phyloP scores from a whole-genome alignment of 768 basidiomycete species.

The Suillus americanus region DNA sequence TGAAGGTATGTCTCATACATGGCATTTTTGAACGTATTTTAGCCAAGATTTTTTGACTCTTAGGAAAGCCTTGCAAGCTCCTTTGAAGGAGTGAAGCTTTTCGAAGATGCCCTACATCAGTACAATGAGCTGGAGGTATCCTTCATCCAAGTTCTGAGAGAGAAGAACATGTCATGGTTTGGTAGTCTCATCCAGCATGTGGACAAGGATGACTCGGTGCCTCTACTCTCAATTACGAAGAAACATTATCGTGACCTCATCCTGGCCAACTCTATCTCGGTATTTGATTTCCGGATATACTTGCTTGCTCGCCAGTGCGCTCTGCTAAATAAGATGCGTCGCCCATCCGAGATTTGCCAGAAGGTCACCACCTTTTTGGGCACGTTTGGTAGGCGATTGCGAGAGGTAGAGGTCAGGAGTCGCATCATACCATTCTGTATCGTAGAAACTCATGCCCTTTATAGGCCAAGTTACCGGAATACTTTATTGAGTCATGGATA shows the following conservation, averaged over 20 bases:
- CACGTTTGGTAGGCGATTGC: slow-evolving; percentile 71
- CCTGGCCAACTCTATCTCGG: slow-evolving; percentile 83
- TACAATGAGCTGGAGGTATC: slow-evolving; percentile 90
- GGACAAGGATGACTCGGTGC: slow-evolving; percentile 73
- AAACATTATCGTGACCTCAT: slow-evolving; percentile 92
- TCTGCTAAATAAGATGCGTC: slow-evolving; percentile 68
- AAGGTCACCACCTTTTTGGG: slow-evolving; percentile 76
- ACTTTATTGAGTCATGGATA: slow-evolving; percentile 92
- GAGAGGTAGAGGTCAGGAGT: slow-evolving; percentile 66
- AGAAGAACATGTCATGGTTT: slow-evolving; percentile 91
- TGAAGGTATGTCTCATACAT: slow-evolving; percentile 65
- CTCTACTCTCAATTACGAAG: slow-evolving; percentile 73
- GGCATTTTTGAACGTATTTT: not conserved
- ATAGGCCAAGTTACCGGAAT: slow-evolving; percentile 53
- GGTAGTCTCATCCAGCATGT: slow-evolving; percentile 74
- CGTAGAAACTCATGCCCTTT: slow-evolving; percentile 19
- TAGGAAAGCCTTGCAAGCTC: slow-evolving; percentile 94
- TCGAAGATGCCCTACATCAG: slow-evolving; percentile 85
- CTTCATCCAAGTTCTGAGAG: slow-evolving; percentile 72
- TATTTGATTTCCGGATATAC: slow-evolving; percentile 93
- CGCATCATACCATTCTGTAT: slow-evolving; percentile 4
- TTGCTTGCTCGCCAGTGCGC: slow-evolving; percentile 84
- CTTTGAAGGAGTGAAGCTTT: slow-evolving; percentile 85
- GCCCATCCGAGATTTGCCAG: slow-evolving; percentile 66
- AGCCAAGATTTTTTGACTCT: slow-evolving; percentile 14